Conservation (phyloP, 495 filamentous ascomycete genomes). For the Letharia columbiana region DNA sequence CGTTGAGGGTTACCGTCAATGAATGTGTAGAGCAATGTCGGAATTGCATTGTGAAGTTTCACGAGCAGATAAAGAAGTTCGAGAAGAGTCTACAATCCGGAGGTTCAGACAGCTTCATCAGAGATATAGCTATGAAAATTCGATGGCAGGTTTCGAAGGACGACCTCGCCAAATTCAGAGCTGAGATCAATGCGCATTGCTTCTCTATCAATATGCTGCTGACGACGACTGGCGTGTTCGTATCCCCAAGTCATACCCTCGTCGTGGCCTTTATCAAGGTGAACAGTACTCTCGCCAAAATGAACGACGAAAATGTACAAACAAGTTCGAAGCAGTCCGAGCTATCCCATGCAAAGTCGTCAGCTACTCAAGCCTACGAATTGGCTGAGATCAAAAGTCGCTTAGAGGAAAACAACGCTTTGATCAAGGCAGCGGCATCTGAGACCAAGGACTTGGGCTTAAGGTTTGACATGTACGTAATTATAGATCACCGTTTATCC, state of each 20-base stretch:
- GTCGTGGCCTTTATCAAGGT: neutral
- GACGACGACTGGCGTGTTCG: neutral
- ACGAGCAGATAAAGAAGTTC: constrained; percentile 11
- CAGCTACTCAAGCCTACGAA: neutral
- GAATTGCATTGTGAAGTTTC: constrained; percentile 9
- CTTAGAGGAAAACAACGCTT: constrained; percentile 3
- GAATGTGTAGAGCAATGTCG: constrained; percentile 17
- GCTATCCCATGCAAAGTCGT: neutral
- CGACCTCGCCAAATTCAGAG: constrained; percentile 6
- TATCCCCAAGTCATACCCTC: neutral
- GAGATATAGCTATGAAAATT: constrained; percentile 20
- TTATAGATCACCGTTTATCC: neutral
- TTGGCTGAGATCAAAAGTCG: neutral
- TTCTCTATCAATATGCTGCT: constrained; percentile 10
- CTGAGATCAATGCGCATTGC: constrained; percentile 11
- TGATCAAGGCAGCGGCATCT: neutral
- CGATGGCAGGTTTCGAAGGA: constrained; percentile 9
- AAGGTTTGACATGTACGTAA: constrained; percentile 1
- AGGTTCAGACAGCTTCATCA: constrained; percentile 14
- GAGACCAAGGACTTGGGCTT: neutral
- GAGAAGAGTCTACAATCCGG: constrained; percentile 4
- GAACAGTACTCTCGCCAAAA: neutral
- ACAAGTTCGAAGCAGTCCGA: no score
- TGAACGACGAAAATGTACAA: neutral
- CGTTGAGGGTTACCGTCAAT: constrained; percentile 15